A percentile compares a stretch with the other conserved stretches of the same genome.
Conservation (phyloP, 768 basidiomycete species). For the Boletus rubescentipes region DNA sequence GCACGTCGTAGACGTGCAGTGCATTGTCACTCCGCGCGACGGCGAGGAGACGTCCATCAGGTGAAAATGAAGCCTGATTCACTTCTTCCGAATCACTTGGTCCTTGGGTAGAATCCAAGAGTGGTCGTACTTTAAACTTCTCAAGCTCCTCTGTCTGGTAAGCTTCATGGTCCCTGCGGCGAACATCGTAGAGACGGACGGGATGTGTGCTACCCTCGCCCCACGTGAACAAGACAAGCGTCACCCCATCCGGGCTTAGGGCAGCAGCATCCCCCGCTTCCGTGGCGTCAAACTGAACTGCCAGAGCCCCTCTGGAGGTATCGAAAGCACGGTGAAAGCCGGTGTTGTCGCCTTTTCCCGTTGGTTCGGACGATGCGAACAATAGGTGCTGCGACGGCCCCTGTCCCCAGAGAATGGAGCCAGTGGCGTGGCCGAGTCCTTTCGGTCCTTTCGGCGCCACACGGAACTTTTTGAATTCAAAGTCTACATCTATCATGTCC, state of each 20-base stretch:
- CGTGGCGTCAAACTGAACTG: conserved; percentile 40
- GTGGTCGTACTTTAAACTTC: conserved; percentile 27
- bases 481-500: conserved; percentile 11
- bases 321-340: conserved; percentile 58
- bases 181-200: conserved; percentile 55
- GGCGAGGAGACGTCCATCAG: conserved; percentile 61
- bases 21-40: conserved; percentile 58
- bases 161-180: conserved; percentile 30
- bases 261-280: conserved; percentile 57
- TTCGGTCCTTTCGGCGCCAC: conserved; percentile 17
- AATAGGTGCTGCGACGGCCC: conserved; percentile 39
- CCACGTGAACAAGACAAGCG: conserved; percentile 34
- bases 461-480: conserved; percentile 14
- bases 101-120: background rate
- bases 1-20: conserved; percentile 61
- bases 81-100: conserved; percentile 41
- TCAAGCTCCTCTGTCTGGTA: conserved; percentile 35
- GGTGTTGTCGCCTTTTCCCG: conserved; percentile 6
- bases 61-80: conserved; percentile 51
- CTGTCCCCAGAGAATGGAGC: conserved; percentile 54
- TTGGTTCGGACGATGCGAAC: conserved; percentile 59
- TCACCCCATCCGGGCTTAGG: conserved; percentile 43
- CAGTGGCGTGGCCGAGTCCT: conserved; percentile 34
- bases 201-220: conserved; percentile 28
- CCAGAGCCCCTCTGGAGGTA: conserved; percentile 18